phyloP scores from a whole-genome alignment of 2,329 filamentous ascomycete genomes.

The Cladophialophora exuberans region DNA sequence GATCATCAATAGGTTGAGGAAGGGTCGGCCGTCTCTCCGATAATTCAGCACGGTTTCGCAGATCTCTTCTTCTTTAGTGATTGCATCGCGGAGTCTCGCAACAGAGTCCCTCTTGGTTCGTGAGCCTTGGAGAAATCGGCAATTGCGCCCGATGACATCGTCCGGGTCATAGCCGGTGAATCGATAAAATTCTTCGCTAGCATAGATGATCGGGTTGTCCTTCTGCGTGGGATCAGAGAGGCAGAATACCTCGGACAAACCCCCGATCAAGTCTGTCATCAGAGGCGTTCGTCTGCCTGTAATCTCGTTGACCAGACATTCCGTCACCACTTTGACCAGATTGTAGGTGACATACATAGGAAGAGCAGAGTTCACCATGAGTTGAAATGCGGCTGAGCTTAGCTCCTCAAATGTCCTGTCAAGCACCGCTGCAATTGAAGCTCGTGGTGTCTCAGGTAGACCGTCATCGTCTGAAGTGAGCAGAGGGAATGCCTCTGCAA shows the following conservation, averaged over 20 bases:
- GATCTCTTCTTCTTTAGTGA: conserved; percentile 44
- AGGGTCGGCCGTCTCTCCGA: conserved; percentile 38
- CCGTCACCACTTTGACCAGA: conserved; percentile 45
- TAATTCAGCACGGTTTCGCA: conserved; percentile 51
- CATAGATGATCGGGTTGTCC: conserved; percentile 52
- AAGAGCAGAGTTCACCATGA: conserved; percentile 45
- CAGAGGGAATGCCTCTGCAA: conserved; percentile 41
- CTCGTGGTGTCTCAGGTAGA: background rate
- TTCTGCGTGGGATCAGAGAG: conserved; percentile 47
- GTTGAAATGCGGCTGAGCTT: conserved; percentile 38
- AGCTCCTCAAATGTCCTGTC: conserved; percentile 43
- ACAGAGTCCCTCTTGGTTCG: conserved; percentile 41
- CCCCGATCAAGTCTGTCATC: conserved; percentile 45
- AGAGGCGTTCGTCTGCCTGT: conserved; percentile 45
- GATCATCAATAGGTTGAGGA: conserved; percentile 39
- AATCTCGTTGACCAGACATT: conserved; percentile 48
- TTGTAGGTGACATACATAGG: conserved; percentile 48
- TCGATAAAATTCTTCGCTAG: conserved; percentile 50
- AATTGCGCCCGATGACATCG: conserved; percentile 49
- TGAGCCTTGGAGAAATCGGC: conserved; percentile 50
- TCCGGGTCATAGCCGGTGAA: conserved; percentile 48
- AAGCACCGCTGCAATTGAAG: conserved; percentile 39
- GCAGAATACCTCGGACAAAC: conserved; percentile 51
- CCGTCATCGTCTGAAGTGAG: conserved; percentile 31
- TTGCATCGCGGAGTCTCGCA: conserved; percentile 40